These are phyloP conservation scores for Hevea brasiliensis DNA, from an alignment of 345 rosid genomes.

Conservation along the genomic window DNA sequence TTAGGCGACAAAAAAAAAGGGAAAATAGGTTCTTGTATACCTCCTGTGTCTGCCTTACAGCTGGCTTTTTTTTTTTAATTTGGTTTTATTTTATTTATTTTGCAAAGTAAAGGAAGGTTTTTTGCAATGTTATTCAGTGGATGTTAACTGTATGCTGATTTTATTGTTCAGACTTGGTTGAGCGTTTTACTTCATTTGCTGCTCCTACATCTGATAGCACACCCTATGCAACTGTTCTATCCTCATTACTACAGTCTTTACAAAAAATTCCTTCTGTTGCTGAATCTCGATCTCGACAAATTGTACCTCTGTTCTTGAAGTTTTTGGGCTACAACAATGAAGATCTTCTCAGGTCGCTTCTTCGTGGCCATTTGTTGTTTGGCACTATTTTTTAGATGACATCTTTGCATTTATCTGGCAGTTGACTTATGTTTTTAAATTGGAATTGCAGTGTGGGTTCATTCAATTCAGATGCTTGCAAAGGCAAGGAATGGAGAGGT, in stretches of 20 bases:
- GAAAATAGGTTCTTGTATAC: not conserved
- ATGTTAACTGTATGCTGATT: constrained; percentile 17
- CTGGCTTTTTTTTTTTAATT: not conserved
- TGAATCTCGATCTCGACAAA: constrained; percentile 68
- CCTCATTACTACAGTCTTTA: constrained; percentile 65
- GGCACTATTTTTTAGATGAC: not conserved
- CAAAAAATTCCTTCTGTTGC: constrained; percentile 64
- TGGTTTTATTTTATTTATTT: not conserved
- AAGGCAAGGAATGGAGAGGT: constrained; percentile 76
- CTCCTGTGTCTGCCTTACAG: not conserved
- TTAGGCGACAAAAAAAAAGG: not conserved
- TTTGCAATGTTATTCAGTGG: no score
- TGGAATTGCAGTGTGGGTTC: constrained; percentile 57
- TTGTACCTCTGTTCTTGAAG: constrained; percentile 66
- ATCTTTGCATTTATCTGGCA: not conserved
- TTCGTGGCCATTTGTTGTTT: not conserved
- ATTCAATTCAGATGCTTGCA: constrained; percentile 48
- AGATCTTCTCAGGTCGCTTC: constrained; percentile 52
- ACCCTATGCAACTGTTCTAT: constrained; percentile 46
- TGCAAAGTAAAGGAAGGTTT: not conserved
- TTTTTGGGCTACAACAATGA: constrained; percentile 71
- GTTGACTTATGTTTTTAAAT: constrained; percentile 1
- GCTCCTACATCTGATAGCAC: constrained; percentile 55
- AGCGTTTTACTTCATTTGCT: constrained; percentile 49
- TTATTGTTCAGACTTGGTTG: constrained; percentile 58